These are phyloP conservation scores for Torulaspora quercuum DNA, from an alignment of 805 yeast genomes.

Conservation along the genomic window DNA sequence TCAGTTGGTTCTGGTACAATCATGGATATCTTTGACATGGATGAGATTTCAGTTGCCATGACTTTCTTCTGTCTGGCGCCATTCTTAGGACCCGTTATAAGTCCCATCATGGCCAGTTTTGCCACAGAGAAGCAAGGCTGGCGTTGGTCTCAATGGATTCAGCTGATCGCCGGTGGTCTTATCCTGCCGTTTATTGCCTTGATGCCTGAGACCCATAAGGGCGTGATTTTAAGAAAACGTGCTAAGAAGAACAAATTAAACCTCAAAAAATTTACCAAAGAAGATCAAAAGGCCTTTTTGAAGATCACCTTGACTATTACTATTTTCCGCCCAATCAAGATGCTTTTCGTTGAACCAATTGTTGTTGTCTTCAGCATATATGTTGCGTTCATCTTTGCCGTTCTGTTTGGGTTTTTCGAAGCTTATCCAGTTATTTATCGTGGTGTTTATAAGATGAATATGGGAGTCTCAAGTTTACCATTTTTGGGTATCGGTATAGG, in stretches of 20 bases:
- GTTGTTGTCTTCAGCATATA: conserved; percentile 66
- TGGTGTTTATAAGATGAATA: conserved; percentile 56
- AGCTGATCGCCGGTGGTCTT: conserved; percentile 60
- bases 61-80: conserved; percentile 76
- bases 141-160: conserved; percentile 72
- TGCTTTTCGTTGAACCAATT: conserved; percentile 72
- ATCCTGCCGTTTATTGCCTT: conserved; percentile 46
- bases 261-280: conserved; percentile 38
- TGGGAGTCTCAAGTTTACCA: conserved; percentile 64
- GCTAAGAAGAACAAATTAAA: conserved; percentile 58
- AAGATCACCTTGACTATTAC: conserved; percentile 48
- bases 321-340: conserved; percentile 58
- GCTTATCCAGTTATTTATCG: conserved; percentile 59
- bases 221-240: conserved; percentile 56
- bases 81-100: conserved; percentile 74
- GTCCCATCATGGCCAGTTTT: conserved; percentile 73
- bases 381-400: conserved; percentile 73
- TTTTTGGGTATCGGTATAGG: conserved; percentile 74
- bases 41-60: conserved; percentile 69
- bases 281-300: conserved; percentile 39
- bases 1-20: conserved; percentile 85
- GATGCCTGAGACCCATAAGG: conserved; percentile 68
- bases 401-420: conserved; percentile 74
- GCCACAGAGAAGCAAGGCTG: conserved; percentile 59
- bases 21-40: conserved; percentile 68